Evolutionary conservation across 1,139 yeast genomes (phyloP).

Genomic region (Scheffersomyces titani): DNA sequence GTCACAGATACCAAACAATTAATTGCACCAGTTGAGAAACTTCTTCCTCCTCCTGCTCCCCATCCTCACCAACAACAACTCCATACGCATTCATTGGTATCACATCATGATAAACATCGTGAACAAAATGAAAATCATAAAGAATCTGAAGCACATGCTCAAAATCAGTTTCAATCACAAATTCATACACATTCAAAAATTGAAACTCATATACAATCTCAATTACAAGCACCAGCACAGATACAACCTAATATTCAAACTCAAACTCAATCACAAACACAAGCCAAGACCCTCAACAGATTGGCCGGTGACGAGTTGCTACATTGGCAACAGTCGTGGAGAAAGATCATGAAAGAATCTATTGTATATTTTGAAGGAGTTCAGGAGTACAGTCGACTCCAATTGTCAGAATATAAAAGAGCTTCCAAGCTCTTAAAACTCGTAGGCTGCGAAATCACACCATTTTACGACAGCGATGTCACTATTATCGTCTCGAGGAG

Average conservation of each 20-base stretch:
- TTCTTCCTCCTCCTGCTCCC: not conserved
- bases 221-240: not conserved
- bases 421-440: slow-evolving; percentile 56
- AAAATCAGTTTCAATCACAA: not conserved
- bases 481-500: slow-evolving; percentile 81
- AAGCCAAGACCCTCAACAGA: slow-evolving; percentile 20
- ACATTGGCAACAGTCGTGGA: slow-evolving; percentile 85
- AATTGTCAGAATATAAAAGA: slow-evolving; percentile 51
- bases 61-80: not conserved
- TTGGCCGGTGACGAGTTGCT: slow-evolving; percentile 54
- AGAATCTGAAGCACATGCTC: not conserved
- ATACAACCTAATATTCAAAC: slow-evolving; percentile 6
- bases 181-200: not conserved
- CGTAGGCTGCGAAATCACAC: slow-evolving; percentile 67
- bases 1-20: not conserved
- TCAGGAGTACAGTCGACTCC: slow-evolving; percentile 41
- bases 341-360: slow-evolving; percentile 69
- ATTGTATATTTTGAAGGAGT: slow-evolving; percentile 79
- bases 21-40: slow-evolving; percentile 3
- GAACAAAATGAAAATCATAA: not conserved
- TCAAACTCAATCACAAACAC: slow-evolving; percentile 1
- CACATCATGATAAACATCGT: not conserved
- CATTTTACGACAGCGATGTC: slow-evolving; percentile 76
- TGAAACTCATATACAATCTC: not conserved
- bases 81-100: not conserved